A percentile compares a stretch with the other conserved stretches of the same genome.
These are phyloP conservation scores for Penicillium roqueforti DNA, from an alignment of 495 filamentous ascomycete species.

Conservation along the genomic window DNA sequence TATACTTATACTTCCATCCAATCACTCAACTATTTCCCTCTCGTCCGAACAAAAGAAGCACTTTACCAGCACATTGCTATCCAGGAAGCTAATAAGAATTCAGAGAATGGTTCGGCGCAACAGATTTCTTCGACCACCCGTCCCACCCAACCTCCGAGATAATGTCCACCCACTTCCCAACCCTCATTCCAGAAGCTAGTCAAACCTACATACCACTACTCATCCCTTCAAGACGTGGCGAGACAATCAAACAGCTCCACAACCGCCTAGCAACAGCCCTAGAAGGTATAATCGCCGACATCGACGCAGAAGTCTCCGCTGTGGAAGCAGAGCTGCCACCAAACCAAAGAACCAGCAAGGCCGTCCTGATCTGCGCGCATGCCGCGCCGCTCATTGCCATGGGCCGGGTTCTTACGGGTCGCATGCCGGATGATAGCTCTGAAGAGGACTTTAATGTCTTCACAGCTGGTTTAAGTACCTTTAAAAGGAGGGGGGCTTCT, in stretches of 20 bases:
- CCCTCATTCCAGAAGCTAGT: constrained; percentile 43
- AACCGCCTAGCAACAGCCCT: constrained; percentile 71
- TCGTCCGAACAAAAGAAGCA: neutral
- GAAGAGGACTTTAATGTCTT: constrained; percentile 82
- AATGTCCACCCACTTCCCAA: constrained; percentile 63
- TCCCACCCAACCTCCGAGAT: constrained; percentile 57
- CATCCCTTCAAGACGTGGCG: constrained; percentile 65
- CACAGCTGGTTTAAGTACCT: constrained; percentile 74
- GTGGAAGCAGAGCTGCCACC: constrained; percentile 24
- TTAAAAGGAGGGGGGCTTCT: constrained; percentile 31
- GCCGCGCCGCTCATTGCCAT: constrained; percentile 83
- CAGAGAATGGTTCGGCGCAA: constrained; percentile 84
- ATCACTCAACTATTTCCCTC: neutral
- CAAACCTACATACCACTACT: constrained; percentile 52
- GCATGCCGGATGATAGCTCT: constrained; percentile 62
- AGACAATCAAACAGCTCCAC: constrained; percentile 74
- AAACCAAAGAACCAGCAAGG: constrained; percentile 39
- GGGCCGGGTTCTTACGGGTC: constrained; percentile 72
- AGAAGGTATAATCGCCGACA: constrained; percentile 61
- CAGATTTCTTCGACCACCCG: constrained; percentile 72
- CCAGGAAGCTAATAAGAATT: neutral
- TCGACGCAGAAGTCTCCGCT: constrained; percentile 54
- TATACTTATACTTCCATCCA: neutral
- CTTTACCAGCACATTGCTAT: neutral
- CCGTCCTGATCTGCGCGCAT: constrained; percentile 83